Conservation (phyloP, 768 basidiomycete species). For the Serendipita sp. region DNA sequence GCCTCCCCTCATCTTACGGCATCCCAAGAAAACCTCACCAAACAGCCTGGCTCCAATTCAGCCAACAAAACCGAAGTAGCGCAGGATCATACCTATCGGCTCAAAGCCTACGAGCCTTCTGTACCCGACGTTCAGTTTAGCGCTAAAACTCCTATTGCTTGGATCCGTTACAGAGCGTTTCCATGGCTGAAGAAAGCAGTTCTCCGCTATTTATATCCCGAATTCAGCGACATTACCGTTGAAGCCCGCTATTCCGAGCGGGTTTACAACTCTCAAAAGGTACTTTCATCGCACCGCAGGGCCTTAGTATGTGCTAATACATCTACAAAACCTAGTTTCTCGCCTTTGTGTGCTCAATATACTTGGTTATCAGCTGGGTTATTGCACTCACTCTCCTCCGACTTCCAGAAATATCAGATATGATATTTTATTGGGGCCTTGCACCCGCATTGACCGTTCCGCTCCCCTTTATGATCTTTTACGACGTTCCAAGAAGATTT, state of each 20-base stretch:
- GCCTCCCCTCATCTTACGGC: not conserved
- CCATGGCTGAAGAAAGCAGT: not conserved
- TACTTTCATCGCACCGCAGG: not conserved
- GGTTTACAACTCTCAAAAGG: constrained; percentile 3
- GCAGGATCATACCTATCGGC: not conserved
- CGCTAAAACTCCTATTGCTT: not conserved
- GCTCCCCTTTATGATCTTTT: constrained; percentile 45
- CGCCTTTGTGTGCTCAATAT: constrained; percentile 45
- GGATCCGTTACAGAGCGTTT: not conserved
- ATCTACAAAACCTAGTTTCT: constrained; percentile 23
- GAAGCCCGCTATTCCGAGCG: not conserved
- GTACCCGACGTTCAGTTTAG: not conserved
- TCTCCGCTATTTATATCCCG: not conserved
- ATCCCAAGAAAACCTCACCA: not conserved
- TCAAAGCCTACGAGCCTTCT: not conserved
- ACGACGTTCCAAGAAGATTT: constrained; percentile 54
- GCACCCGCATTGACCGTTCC: constrained; percentile 46
- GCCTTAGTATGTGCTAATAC: not conserved
- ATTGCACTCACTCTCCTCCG: constrained; percentile 39
- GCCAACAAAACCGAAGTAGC: not conserved
- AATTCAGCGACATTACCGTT: not conserved
- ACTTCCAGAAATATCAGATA: constrained; percentile 30
- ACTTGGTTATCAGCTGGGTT: constrained; percentile 55
- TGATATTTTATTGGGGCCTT: constrained; percentile 43
- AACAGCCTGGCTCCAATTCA: not conserved